Conservation (phyloP, 441 rosid genomes). For the Viola pubescens region DNA sequence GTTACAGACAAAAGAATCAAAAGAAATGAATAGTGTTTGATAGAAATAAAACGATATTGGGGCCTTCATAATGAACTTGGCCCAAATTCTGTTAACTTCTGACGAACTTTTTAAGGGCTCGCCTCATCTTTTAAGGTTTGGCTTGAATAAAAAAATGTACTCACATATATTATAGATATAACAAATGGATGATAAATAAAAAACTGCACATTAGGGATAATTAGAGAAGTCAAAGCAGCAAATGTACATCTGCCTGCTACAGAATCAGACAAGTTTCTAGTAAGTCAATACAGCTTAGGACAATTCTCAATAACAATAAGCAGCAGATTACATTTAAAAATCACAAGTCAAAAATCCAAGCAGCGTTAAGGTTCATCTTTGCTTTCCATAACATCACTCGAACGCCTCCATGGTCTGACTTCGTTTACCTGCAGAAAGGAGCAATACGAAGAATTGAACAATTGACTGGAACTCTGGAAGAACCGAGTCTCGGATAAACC, state of each 20-base stretch:
- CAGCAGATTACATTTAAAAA: constrained; percentile 15
- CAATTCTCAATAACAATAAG: constrained; percentile 17
- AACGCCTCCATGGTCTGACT: constrained; percentile 16
- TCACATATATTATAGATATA: too few relatives aligned
- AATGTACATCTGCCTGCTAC: constrained; percentile 26
- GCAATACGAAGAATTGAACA: background rate
- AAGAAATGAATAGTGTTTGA: too few relatives aligned
- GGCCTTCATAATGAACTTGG: too few relatives aligned
- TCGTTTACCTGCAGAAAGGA: constrained; percentile 38
- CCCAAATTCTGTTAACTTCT: too few relatives aligned
- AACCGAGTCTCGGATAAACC: background rate
- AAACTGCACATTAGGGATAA: constrained; percentile 41
- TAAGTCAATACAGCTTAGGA: constrained; percentile 23
- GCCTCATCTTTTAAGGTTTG: too few relatives aligned
- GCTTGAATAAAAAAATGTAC: too few relatives aligned
- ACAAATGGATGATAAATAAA: background rate
- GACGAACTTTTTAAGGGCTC: too few relatives aligned
- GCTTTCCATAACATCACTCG: constrained; percentile 25
- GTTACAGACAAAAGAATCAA: too few relatives aligned
- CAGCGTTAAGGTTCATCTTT: constrained; percentile 22
- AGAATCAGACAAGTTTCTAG: constrained; percentile 20
- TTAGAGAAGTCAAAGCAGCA: constrained; percentile 37
- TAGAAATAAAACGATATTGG: too few relatives aligned
- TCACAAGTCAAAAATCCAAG: constrained; percentile 30
- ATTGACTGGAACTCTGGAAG: background rate